Base-by-base conservation (phyloP, 495 filamentous ascomycete species). In the Trichoderma erinaceum region DNA sequence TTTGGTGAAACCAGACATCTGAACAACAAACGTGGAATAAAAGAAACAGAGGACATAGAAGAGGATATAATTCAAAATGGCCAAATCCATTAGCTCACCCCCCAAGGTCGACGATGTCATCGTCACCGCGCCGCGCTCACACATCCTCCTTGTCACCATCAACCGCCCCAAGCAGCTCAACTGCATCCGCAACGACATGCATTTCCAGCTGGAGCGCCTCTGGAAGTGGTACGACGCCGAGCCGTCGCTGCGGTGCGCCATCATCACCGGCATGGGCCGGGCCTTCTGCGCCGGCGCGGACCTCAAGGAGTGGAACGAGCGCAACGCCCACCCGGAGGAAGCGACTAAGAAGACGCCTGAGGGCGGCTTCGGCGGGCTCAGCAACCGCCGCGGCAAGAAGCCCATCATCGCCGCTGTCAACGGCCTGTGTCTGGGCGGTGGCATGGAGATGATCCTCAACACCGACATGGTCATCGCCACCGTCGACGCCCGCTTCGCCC, bases 371-470 rank as follows among this genome's bases (percentile, higher is more conserved):
- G 78, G 78, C 43, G 82, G 82, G 3, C 72, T 84, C 18, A 83
- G 80, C 64, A 79, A 83, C 67, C 73, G 82, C 16, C 70, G 70
- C 7, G 85, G 83, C 32, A 87, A 85, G 74, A 89, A 90, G 70
- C 92, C 92, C 4, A 80, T 96, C 27, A 87, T 96, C 69, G 88
- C 90, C 5, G 92, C 91, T 5, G 88, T 95, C 18, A 91, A 93
- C 72, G 91, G 92, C 7, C 78, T 90, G 25, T 88, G 87, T 41
- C 80, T 89, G 43, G 92, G 92, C 41, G 92, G 89, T 10, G 92
- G 92, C 10, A 86, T 88, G 72, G 92, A 96, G 76, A 90, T 92
- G 77, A 80, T 85, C 10, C 77, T 89, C 3, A 93, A 93, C 70
- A 82, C 79, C 73, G 92, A 96, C 76, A 73, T 94, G n/a, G 84